Base-by-base conservation (phyloP, 371 early-diverging fungal species). In the Dentiscutata heterogama region DNA sequence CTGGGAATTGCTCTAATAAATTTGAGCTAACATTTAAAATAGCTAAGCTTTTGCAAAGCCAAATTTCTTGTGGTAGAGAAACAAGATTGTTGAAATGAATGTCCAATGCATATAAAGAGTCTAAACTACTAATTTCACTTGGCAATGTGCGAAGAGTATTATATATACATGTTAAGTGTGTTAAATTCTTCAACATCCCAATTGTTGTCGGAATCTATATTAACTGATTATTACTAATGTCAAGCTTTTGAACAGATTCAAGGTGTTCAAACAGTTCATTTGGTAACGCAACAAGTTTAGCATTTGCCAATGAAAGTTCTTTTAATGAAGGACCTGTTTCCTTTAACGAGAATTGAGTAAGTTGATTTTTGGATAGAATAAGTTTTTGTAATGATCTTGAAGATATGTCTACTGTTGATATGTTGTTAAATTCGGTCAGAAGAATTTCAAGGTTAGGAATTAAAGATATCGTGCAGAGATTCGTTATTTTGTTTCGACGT, bases 31-130 rank as follows among this genome's bases (percentile, higher is more conserved):
- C 89, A 67, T 96, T 97, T 25, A 96, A 83, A 14, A 85, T 72
- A 60, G 87, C 85, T n/a, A 98, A 89, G 20, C 87, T 88, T 18
- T 91, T 85, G 85, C 95, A 94, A 61, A 90, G 84, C 97, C 97
- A 97, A n/a, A 98, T 95, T 56, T 95, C 95, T 11, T 91, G 88
- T 2, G 97, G 96, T 0, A 98, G 84, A 56, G 89, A 84, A 64
- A 90, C 89, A 50, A 98, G 83, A 76, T 93, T 90, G 85, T 98
- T 95, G 82, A 86, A 86, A 75, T 95, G 93, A 25, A 94, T 82
- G 68, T 94, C 93, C 50, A 95, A 84, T 7, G 83, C 80, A 7
- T 78, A 56, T 73, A 95, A 84, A 13, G 90, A 86, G 31, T 85
- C 86, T 46, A 95, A 83, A 14, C 86, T 83, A 14, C 91, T 87